These are phyloP conservation scores for Nemania sp. DNA, from an alignment of 2,329 filamentous ascomycete genomes.

Conservation along the genomic window DNA sequence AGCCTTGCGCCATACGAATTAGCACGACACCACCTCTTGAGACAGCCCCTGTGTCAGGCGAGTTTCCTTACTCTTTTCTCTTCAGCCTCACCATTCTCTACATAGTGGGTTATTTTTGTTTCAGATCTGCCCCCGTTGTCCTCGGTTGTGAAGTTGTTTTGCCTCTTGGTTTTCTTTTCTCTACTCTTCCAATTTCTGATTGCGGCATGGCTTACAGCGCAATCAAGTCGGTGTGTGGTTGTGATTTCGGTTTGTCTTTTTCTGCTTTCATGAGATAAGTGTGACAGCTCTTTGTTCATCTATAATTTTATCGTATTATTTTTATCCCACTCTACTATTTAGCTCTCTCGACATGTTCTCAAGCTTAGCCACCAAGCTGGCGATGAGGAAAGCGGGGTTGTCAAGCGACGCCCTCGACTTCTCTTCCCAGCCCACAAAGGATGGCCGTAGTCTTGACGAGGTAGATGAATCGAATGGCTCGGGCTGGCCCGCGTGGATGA, in stretches of 20 bases:
- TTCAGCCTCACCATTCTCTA: conserved; percentile 44
- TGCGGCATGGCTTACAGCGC: neutral
- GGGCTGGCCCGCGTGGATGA: conserved; percentile 61
- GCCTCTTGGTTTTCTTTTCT: neutral
- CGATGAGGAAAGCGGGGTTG: conserved; percentile 68
- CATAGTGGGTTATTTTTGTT: conserved; percentile 39
- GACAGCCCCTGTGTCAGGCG: conserved; percentile 49
- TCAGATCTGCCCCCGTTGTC: conserved; percentile 18
- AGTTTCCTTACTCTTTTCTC: conserved; percentile 32
- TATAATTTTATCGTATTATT: neutral
- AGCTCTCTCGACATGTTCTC: conserved; percentile 64
- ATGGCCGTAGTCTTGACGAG: conserved; percentile 45
- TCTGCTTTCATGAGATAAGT: neutral
- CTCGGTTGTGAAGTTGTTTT: neutral
- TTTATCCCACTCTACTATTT: neutral
- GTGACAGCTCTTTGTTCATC: conserved; percentile 1
- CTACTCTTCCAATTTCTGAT: neutral
- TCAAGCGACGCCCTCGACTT: conserved; percentile 63
- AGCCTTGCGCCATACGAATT: conserved; percentile 24
- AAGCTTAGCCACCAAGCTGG: conserved; percentile 68
- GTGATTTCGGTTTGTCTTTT: neutral
- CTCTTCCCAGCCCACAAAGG: conserved; percentile 46
- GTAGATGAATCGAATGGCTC: conserved; percentile 44
- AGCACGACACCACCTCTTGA: conserved; percentile 39
- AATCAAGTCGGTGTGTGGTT: neutral